Evolutionary conservation across 768 basidiomycete genomes (phyloP), one percentile per base, ranked within the genome.

Genomic region (Pulveroboletus sp.): DNA sequence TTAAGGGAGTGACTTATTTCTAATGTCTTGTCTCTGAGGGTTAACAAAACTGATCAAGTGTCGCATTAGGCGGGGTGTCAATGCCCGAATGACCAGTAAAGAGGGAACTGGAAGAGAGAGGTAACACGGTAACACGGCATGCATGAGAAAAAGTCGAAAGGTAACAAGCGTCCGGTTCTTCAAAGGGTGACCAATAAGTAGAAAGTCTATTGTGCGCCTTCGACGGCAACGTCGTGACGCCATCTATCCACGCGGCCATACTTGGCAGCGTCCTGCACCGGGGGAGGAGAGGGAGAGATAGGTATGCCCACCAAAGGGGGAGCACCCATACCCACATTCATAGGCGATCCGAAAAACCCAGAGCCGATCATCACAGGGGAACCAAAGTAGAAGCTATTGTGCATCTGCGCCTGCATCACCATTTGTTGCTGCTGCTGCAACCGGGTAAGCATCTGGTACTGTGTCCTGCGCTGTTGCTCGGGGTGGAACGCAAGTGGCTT

Each of bases 401-500:
- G 82, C 72, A 89, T 73, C 59, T 89, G 89, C 33, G 85, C 79
- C 55, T 85, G 85, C 77, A 87, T 77, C 78, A 86, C 78, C 71
- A 87, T 75, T 61, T 81, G 79, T 50, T 82, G 80, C 65, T 83
- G 74, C 3, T 80, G 78, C 50, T 43, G 42, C 5, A 67, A 60
- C 42, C 69, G 67, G 14, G 65, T 57, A 36, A 73, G 60, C 67
- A 76, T 71, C 41, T 72, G 65, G 52, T 71, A 71, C 57, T 78
- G 76, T n/a, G 85, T 82, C 53, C 80, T 79, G 47, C 86, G 81
- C 57, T 89, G 85, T 57, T 91, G 89, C 57, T 89, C 86, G 11
- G 86, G 86, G 61, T 87, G 86, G 52, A 85, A 69, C 3, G 77
- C 88, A 24, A 89, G 72, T 6, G 88, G 87, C 48, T 71, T 71